These are phyloP conservation scores for Heracleum sosnowskyi DNA, from an alignment of 129 eudicot species.

Conservation along the genomic window DNA sequence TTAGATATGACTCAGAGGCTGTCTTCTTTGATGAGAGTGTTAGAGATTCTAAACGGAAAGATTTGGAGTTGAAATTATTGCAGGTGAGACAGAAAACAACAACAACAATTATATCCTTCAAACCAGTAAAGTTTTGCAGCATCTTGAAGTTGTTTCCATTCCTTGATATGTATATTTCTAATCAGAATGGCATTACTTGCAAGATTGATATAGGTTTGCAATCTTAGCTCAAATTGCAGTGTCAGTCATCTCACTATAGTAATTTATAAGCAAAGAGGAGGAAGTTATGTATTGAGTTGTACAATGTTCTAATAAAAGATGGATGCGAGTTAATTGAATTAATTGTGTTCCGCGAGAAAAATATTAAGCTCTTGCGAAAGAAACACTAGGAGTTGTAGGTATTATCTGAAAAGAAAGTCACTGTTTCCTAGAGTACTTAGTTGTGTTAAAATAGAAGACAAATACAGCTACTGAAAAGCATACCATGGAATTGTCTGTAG, in stretches of 20 bases:
- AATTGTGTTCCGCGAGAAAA: neutral
- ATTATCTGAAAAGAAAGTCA: neutral
- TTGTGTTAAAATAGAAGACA: neutral
- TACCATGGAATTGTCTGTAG: neutral
- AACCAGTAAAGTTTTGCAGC: neutral
- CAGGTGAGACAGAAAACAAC: slow-evolving; percentile 24
- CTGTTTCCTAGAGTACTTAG: neutral
- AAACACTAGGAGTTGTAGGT: neutral
- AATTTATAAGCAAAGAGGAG: neutral
- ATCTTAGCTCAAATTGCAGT: neutral
- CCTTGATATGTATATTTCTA: neutral
- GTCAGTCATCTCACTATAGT: neutral
- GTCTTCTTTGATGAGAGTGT: slow-evolving; percentile 48
- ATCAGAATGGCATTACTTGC: neutral
- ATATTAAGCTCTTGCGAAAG: neutral
- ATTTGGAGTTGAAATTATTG: slow-evolving; percentile 38
- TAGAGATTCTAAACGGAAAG: slow-evolving; percentile 39
- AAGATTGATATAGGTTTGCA: neutral
- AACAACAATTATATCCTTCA: neutral
- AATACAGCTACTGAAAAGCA: neutral
- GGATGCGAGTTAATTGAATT: neutral
- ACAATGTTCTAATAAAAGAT: neutral
- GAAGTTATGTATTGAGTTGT: neutral
- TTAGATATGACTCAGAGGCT: slow-evolving; percentile 50
- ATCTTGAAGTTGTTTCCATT: neutral